Evolutionary conservation across 495 filamentous ascomycete genomes (phyloP), one percentile per base, ranked within the genome.

Genomic region (Antarctomyces pellizariae): DNA sequence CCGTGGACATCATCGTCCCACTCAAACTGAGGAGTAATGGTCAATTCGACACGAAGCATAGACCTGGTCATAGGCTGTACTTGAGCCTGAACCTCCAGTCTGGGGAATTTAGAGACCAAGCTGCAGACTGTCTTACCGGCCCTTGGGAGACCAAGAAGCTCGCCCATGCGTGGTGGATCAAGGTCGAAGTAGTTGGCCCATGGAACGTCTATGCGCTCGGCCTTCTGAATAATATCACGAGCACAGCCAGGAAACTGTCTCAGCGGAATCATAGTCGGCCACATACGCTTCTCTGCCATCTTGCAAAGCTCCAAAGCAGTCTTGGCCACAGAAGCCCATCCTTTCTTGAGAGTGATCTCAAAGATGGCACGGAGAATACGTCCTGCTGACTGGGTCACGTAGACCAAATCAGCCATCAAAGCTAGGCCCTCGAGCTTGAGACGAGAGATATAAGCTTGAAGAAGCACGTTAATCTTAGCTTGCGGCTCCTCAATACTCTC

Each of bases 221-320:
- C 71, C 49, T 93, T 93, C 33, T 74, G 64, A 25, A 95, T 54
- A 25, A 99, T 75, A 32, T 99, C 89, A 17, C 63, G 51, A 7
- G 80, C 65, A 36, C 79, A 89, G 19, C 52, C 53, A 1, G 76
- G 68, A 44, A 93, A 95, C 41, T 99, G 86, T 20, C 89, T 61
- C 5, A 99, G 62, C 4, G 86, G 86, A 11, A 78, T 75, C 86
- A 95, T 95, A 12, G 83, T 92, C 4, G 82, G 83, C 86, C 86
- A 99, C 86, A 95, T 95, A 13, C 89, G 60, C 58, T 89, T 90
- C 56, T 99, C 86, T 2, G 84, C 84, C 83, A 90, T 95, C 53
- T 99, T 99, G 53, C 86, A 99, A 20, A 99, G 57, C 38, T 93
- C 78, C 17, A 99, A 59, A 3, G 89, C 80, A 32, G 71, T 75